Evolutionary conservation across 148 eudicot species (phyloP).

Genomic region (Nepenthes mirabilis): DNA sequence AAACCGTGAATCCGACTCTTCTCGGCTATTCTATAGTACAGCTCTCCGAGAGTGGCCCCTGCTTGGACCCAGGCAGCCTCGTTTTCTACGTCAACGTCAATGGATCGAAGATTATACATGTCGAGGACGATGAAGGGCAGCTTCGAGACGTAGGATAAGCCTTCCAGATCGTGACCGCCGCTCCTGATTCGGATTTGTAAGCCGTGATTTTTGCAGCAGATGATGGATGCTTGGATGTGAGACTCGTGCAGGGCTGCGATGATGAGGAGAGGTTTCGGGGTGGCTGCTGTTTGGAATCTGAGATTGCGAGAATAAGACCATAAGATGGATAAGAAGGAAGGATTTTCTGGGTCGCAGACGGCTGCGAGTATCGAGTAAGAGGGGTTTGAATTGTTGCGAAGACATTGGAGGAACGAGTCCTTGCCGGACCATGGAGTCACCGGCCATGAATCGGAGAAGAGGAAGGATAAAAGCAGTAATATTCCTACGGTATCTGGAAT

Average conservation of each 20-base stretch:
- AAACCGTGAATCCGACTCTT: constrained; percentile 10
- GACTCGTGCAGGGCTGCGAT: constrained; percentile 7
- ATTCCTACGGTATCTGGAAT: too few species aligned
- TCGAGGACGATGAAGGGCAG: constrained; percentile 15
- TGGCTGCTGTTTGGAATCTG: constrained; percentile 13
- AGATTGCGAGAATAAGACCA: constrained; percentile 11
- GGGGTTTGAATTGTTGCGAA: too few species aligned
- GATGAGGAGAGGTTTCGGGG: constrained; percentile 19
- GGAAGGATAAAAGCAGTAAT: too few species aligned
- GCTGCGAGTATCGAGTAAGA: too few species aligned
- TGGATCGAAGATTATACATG: constrained; percentile 11
- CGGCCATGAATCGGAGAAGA: too few species aligned
- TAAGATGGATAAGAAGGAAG: constrained; percentile 2
- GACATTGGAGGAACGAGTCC: too few species aligned
- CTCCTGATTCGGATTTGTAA: constrained; percentile 11
- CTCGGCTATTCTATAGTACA: constrained; percentile 10
- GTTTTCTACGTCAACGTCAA: background rate
- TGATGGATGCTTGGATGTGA: constrained; percentile 13
- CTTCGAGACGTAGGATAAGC: constrained; percentile 10
- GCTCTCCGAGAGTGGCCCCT: constrained; percentile 16
- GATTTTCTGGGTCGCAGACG: too few species aligned
- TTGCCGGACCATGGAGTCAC: too few species aligned
- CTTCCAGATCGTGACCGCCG: constrained; percentile 22
- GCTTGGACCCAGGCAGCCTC: constrained; percentile 15
- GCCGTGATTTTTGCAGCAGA: constrained; percentile 5